Percentiles rank a stretch among this genome's conserved stretches.
Evolutionary conservation across 768 basidiomycete species (phyloP).

Genomic region (Lyophyllum decastes): DNA sequence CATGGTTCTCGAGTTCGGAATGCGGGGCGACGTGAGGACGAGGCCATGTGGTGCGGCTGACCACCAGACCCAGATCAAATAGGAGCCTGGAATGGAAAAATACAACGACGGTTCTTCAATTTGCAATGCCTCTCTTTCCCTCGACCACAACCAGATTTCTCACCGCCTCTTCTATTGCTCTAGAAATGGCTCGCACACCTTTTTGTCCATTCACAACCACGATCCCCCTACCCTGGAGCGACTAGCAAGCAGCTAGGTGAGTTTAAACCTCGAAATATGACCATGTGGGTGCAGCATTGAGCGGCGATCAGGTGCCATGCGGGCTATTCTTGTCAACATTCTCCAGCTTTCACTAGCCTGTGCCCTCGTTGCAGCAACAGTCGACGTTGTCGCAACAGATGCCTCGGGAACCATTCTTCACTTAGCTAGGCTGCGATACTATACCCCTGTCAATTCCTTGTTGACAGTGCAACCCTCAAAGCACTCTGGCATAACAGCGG

Average conservation of each 20-base stretch:
- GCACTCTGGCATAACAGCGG: not conserved
- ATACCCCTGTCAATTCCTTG: conserved; percentile 15
- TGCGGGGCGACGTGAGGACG: not conserved
- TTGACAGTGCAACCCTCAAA: conserved; percentile 11
- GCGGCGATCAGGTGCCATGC: not conserved
- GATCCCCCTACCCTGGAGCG: not conserved
- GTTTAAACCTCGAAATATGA: not conserved
- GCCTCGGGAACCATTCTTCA: conserved; percentile 13
- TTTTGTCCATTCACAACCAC: not conserved
- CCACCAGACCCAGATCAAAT: not conserved
- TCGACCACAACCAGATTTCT: not conserved
- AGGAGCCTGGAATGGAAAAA: not conserved
- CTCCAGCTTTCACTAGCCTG: conserved; percentile 5
- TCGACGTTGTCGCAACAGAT: conserved; percentile 9
- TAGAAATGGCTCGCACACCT: not conserved
- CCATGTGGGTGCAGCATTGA: not conserved
- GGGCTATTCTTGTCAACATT: not conserved
- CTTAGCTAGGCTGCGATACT: conserved; percentile 22
- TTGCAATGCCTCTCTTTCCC: not conserved
- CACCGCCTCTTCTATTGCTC: not conserved
- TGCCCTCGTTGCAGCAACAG: conserved; percentile 4
- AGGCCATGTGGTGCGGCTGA: not conserved
- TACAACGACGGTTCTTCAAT: not conserved
- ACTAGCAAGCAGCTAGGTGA: not conserved
- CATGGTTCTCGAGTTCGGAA: not conserved